These are phyloP conservation scores for Streptanthus diversifolius DNA, from an alignment of 345 rosid species.

Conservation along the genomic window DNA sequence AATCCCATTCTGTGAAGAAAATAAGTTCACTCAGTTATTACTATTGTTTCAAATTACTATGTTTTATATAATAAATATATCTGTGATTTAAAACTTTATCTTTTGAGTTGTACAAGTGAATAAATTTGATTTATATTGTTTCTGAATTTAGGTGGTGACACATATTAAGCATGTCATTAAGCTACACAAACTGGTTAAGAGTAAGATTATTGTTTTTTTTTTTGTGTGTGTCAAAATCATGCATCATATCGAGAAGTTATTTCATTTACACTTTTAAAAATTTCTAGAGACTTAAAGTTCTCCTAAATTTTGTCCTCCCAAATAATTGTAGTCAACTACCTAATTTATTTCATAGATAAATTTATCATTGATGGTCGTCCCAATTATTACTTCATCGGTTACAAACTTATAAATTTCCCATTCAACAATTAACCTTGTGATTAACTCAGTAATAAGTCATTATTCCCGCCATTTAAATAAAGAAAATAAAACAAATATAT, in stretches of 20 bases:
- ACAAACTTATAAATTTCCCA: neutral
- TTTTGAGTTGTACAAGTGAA: too few relatives aligned
- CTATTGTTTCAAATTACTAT: neutral
- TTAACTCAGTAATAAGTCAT: constrained; percentile 6
- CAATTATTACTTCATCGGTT: constrained; percentile 24
- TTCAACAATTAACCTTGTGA: neutral
- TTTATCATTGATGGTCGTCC: constrained; percentile 1
- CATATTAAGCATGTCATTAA: too few relatives aligned
- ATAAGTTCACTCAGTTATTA: neutral
- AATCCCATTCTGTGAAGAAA: neutral
- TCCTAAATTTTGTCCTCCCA: constrained; percentile 28
- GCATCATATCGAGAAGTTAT: neutral
- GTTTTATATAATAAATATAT: too few relatives aligned
- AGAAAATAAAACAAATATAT: neutral
- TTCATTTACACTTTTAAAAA: neutral
- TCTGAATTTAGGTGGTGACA: neutral
- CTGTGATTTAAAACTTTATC: too few relatives aligned
- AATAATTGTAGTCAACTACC: constrained; percentile 19
- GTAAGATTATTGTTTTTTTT: neutral
- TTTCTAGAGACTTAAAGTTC: neutral
- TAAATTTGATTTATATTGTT: too few relatives aligned
- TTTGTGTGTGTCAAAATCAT: too few relatives aligned
- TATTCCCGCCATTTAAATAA: constrained; percentile 3
- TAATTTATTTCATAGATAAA: constrained; percentile 8
- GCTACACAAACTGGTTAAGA: too few relatives aligned